phyloP scores from a whole-genome alignment of 495 filamentous ascomycete genomes.

The Acidomyces sp. region DNA sequence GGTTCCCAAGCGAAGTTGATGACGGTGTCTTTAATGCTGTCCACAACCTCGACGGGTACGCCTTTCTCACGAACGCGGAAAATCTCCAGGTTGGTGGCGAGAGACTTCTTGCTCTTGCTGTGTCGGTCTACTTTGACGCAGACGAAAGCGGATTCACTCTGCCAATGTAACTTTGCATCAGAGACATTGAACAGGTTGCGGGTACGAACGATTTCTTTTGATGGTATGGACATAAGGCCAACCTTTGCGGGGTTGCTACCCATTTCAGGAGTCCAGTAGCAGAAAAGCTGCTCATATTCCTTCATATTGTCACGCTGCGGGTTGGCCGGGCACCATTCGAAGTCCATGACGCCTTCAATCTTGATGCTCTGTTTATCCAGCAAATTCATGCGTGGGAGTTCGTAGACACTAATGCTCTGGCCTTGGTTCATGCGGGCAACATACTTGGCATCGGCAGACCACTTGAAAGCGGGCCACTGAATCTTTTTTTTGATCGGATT shows the following conservation, averaged over 20 bases:
- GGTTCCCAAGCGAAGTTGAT: conserved; percentile 99
- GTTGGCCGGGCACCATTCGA: conserved; percentile 86
- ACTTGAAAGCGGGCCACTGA: conserved; percentile 98
- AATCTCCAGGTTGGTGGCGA: conserved; percentile 93
- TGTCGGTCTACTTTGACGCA: conserved; percentile 98
- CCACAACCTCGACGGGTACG: conserved; percentile 93
- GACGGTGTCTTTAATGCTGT: conserved; percentile 91
- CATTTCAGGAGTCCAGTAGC: conserved; percentile 98
- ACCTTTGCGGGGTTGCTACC: conserved; percentile 97
- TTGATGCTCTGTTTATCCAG: conserved; percentile 82
- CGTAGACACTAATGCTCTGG: conserved; percentile 85
- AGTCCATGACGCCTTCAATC: conserved; percentile 91
- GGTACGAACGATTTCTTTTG: conserved; percentile 82
- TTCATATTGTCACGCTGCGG: conserved; percentile 67
- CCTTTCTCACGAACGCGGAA: conserved; percentile 95
- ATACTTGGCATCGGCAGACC: conserved; percentile 94
- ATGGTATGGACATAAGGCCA: conserved; percentile 87
- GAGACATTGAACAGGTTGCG: conserved; percentile 95
- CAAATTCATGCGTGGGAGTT: conserved; percentile 80
- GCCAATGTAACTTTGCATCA: conserved; percentile 95
- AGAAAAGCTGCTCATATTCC: conserved; percentile 85
- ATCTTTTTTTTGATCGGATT: conserved; percentile 75
- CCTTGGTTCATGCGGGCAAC: conserved; percentile 82
- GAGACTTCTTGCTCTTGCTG: conserved; percentile 95
- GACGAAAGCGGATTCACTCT: conserved; percentile 81